Base-by-base conservation (phyloP, 2,329 filamentous ascomycete genomes). In the Elsinoe batatas region DNA sequence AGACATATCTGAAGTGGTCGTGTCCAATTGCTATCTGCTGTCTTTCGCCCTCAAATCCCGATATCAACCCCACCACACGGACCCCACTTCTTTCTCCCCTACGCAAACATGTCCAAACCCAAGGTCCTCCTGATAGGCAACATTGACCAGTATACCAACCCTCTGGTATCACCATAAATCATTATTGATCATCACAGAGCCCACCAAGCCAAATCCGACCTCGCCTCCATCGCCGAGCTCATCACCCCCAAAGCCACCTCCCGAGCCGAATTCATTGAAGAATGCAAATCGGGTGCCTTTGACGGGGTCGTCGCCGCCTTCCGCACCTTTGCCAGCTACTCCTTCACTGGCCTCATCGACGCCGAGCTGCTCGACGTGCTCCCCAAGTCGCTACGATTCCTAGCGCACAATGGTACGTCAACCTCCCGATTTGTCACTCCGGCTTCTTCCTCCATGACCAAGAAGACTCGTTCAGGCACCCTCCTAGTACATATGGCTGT, bases 261-360 rank as follows among this genome's bases (percentile, higher is more conserved):
- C 67, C 81, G 87, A 55, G 67, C 71, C 17, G 82, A 82, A 15
- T 91, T 94, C 69, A 71, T 91, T 53, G 67, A 79, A 47, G 85
- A 91, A 72, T 84, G 81, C 67, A 72, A 73, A 49, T 76, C 78
- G 17, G 86, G 86, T 17, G 74, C 75, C 32, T 74, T 89, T n/a
- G 80, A 88, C 60, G 83, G 80, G 58, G 79, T 83, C 32, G 65
- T 78, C 17, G 83, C 79, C 36, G 77, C 79, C 26, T 93, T 86
- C 70, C 81, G 88, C 54, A 91, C 86, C 12, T 88, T 90, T 62
- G 69, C 69, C 43, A 87, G 83, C 32, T 73, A 79, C 40, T 65
- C 64, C 11, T 74, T 84, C 57, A 91, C 87, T 0, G 89, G 89
- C 1, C 70, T 73, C 17, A 72, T 93, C 59, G 86, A 94, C 66